A percentile compares a stretch with the other conserved stretches of the same genome.
Evolutionary conservation across 441 rosid species (phyloP).

Genomic region (Populus trichocarpa): DNA sequence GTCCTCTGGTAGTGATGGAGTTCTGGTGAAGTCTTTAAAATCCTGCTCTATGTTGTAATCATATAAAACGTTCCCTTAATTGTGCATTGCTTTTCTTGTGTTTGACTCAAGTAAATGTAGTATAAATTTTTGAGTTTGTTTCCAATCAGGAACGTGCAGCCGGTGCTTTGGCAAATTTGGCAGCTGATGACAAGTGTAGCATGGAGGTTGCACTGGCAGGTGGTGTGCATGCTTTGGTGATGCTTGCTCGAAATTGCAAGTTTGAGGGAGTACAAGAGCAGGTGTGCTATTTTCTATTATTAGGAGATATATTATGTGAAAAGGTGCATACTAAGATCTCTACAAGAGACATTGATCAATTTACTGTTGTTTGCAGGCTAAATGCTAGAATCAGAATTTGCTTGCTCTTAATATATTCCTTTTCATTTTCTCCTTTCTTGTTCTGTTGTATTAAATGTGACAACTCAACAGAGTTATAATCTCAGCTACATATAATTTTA

Average conservation of each 20-base stretch:
- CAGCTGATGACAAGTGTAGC: slow-evolving; percentile 97
- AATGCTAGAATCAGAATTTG: neutral
- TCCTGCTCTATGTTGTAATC: neutral
- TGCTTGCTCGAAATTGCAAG: slow-evolving; percentile 90
- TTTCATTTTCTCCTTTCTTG: neutral
- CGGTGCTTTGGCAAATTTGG: slow-evolving; percentile 96
- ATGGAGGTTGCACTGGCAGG: slow-evolving; percentile 88
- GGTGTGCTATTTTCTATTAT: slow-evolving; percentile 33
- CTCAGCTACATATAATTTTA: neutral
- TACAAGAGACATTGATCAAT: slow-evolving; percentile 1
- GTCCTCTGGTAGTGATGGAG: slow-evolving; percentile 86
- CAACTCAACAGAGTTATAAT: neutral
- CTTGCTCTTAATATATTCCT: neutral
- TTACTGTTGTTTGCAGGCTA: neutral
- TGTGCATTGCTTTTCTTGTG: neutral
- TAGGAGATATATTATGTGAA: neutral
- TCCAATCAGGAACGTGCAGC: slow-evolving; percentile 87
- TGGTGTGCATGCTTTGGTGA: slow-evolving; percentile 90
- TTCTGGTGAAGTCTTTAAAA: slow-evolving; percentile 53
- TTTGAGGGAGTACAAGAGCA: slow-evolving; percentile 96
- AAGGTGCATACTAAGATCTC: slow-evolving; percentile 1
- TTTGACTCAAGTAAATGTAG: neutral
- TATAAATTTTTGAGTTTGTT: slow-evolving; percentile 14
- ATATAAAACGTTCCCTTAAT: neutral
- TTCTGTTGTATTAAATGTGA: neutral